Conservation (phyloP, 345 rosid species). For the Ceriops tagal region DNA sequence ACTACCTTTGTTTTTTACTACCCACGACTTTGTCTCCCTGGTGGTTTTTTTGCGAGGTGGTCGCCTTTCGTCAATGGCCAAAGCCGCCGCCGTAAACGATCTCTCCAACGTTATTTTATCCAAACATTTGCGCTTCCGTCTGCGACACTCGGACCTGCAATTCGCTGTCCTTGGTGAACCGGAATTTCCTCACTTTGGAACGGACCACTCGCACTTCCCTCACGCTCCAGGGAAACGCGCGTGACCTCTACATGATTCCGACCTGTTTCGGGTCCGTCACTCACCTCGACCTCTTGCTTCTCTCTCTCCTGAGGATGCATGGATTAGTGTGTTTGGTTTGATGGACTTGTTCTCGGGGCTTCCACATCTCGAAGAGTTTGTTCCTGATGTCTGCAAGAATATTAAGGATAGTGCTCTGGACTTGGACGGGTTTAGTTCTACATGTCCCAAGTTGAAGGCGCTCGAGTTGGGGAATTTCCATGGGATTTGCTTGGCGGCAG, state of each 20-base stretch:
- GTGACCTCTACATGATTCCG: constrained; percentile 58
- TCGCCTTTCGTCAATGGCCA: background rate
- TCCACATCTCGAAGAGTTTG: constrained; percentile 57
- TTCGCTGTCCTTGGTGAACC: constrained; percentile 65
- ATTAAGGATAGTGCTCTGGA: constrained; percentile 55
- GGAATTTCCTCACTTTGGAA: constrained; percentile 60
- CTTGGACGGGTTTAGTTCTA: constrained; percentile 49
- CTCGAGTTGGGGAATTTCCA: constrained; percentile 70
- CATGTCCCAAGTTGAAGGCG: constrained; percentile 48
- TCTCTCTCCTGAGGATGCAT: constrained; percentile 73
- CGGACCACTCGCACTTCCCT: constrained; percentile 68
- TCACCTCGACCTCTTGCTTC: constrained; percentile 68
- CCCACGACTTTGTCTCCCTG: too few relatives aligned
- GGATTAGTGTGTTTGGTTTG: constrained; percentile 6
- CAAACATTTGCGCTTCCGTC: constrained; percentile 41
- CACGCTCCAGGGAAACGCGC: constrained; percentile 82
- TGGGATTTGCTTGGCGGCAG: constrained; percentile 57
- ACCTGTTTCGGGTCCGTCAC: constrained; percentile 61
- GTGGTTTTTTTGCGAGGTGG: too few relatives aligned
- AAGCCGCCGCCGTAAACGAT: constrained; percentile 40
- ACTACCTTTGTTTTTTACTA: too few relatives aligned
- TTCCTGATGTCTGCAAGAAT: constrained; percentile 59
- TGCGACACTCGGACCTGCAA: constrained; percentile 66
- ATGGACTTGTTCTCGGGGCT: constrained; percentile 49
- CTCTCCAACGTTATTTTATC: constrained; percentile 73